Conservation (phyloP, 1,284 basidiomycete species). For the Apiotrichum gracile region DNA sequence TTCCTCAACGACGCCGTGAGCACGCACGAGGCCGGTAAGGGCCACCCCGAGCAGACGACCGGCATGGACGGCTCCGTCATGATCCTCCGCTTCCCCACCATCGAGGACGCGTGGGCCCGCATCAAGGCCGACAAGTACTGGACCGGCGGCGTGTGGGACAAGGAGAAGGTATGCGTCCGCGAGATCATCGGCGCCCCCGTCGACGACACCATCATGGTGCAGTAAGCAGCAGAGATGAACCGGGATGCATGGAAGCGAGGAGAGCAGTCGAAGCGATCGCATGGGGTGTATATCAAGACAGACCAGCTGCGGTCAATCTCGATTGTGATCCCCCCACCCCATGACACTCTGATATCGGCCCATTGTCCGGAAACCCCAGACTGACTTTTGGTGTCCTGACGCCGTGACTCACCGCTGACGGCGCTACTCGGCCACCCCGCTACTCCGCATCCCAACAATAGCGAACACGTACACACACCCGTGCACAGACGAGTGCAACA, state of each 20-base stretch:
- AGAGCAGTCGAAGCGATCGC: neutral
- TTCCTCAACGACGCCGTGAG: conserved; percentile 14
- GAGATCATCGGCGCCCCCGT: conserved; percentile 29
- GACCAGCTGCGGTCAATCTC: neutral
- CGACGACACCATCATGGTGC: conserved; percentile 20
- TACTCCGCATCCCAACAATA: too few relatives aligned
- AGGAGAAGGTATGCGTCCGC: conserved; percentile 27
- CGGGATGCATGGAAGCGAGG: neutral
- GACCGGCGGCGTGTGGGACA: conserved; percentile 44
- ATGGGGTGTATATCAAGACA: neutral
- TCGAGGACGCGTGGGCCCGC: conserved; percentile 36
- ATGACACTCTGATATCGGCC: too few relatives aligned
- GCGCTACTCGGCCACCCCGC: too few relatives aligned
- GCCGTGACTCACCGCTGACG: too few relatives aligned
- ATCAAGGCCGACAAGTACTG: conserved; percentile 43
- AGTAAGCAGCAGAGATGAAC: conserved; percentile 2
- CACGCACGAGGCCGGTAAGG: conserved; percentile 7
- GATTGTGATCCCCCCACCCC: too few relatives aligned
- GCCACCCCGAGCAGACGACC: conserved; percentile 11
- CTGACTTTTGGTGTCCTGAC: too few relatives aligned
- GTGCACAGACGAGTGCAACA: too few relatives aligned
- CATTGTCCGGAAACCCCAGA: too few relatives aligned
- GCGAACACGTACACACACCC: too few relatives aligned
- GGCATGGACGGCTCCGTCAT: conserved; percentile 41
- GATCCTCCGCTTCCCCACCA: conserved; percentile 30